phyloP scores from a whole-genome alignment of 2,329 filamentous ascomycete species.

The Nothopassalora personata region DNA sequence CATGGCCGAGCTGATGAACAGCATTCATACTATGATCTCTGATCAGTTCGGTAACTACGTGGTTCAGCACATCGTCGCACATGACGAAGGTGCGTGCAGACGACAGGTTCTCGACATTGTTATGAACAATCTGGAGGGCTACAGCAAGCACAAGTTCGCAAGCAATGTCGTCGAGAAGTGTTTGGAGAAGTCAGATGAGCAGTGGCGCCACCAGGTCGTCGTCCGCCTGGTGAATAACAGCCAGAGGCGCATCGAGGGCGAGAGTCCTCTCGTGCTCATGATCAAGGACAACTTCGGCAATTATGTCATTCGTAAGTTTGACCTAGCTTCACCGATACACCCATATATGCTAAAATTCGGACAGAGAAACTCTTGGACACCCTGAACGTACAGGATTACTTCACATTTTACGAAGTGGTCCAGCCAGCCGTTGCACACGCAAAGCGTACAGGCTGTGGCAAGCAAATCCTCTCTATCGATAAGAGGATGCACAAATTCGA shows the following conservation, averaged over 20 bases:
- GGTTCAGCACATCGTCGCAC: conserved; percentile 80
- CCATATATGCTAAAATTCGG: not conserved
- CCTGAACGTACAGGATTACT: conserved; percentile 37
- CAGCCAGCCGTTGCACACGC: conserved; percentile 43
- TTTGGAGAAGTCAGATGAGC: conserved; percentile 63
- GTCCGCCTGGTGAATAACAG: conserved; percentile 54
- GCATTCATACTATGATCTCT: conserved; percentile 65
- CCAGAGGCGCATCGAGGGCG: conserved; percentile 46
- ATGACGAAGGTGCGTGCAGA: conserved; percentile 68
- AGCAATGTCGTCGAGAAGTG: conserved; percentile 97
- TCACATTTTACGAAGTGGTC: conserved; percentile 37
- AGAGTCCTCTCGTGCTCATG: conserved; percentile 65
- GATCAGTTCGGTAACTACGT: conserved; percentile 97
- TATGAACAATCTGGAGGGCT: conserved; percentile 62
- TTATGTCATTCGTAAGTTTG: conserved; percentile 90
- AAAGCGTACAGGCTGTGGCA: conserved; percentile 38
- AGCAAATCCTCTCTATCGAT: conserved; percentile 44
- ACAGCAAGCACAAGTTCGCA: conserved; percentile 93
- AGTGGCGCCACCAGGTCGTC: conserved; percentile 67
- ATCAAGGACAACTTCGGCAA: conserved; percentile 93
- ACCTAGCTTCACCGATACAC: not conserved
- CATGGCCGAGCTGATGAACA: conserved; percentile 71
- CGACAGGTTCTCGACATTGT: conserved; percentile 69
- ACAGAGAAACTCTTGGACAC: conserved; percentile 71
- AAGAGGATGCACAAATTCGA: conserved; percentile 46